Conservation (phyloP, 306 rosid species). For the Vigna reflexopilosa region DNA sequence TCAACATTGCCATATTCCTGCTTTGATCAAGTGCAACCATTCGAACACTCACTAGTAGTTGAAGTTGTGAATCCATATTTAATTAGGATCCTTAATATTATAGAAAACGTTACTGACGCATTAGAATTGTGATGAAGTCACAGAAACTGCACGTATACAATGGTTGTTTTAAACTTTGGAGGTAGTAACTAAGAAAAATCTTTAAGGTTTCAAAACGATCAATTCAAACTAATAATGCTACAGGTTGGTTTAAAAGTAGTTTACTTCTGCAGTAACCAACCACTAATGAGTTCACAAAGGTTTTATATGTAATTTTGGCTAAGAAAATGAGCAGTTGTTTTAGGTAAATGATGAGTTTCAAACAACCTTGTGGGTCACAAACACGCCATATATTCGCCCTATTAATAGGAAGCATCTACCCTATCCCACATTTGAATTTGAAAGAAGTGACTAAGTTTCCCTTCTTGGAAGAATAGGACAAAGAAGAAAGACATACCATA, state of each 20-base stretch:
- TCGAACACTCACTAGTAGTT: no score
- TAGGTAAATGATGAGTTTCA: constrained; percentile 25
- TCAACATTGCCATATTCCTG: neutral
- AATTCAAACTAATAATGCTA: neutral
- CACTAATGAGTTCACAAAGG: constrained; percentile 28
- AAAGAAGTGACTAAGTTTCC: constrained; percentile 22
- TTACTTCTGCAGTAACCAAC: constrained; percentile 15
- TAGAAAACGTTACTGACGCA: neutral
- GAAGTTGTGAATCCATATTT: no score
- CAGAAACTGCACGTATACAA: no score
- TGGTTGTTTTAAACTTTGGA: neutral
- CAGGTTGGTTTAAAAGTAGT: neutral
- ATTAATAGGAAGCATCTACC: constrained; percentile 42
- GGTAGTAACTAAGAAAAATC: neutral
- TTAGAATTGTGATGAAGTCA: no score
- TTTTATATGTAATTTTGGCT: neutral
- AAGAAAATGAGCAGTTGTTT: constrained; percentile 29
- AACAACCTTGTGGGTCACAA: constrained; percentile 27
- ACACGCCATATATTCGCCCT: constrained; percentile 26
- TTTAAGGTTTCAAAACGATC: neutral
- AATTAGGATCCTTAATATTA: no score
- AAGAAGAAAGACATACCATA: neutral
- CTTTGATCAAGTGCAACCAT: neutral
- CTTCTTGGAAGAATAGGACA: neutral
- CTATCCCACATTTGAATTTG: neutral